A percentile compares a stretch with the other conserved stretches of the same genome.
Evolutionary conservation across 129 eudicot species (phyloP).

Genomic region (Tanacetum coccineum): DNA sequence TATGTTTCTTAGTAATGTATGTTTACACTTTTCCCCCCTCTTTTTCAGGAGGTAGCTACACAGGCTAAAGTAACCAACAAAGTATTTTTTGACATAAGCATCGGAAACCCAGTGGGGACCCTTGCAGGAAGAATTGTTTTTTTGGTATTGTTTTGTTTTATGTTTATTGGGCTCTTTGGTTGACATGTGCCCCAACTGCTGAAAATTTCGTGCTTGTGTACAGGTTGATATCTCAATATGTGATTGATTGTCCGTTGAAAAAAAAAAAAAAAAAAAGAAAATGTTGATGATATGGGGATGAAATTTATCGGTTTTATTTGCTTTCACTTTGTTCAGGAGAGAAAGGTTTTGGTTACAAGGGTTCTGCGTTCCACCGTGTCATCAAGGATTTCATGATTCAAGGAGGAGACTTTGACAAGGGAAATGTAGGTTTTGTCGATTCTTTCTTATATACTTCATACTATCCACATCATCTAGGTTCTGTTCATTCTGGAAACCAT

Average conservation of each 20-base stretch:
- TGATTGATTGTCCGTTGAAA: not conserved
- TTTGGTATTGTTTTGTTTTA: no score
- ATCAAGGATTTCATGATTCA: no score
- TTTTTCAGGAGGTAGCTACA: no score
- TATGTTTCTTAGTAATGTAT: no score
- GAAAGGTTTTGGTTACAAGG: no score
- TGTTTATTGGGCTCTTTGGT: conserved; percentile 91
- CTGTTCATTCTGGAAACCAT: conserved; percentile 1
- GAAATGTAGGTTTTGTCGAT: conserved; percentile 25
- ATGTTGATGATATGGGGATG: not conserved
- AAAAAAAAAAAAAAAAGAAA: no score
- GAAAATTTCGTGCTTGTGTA: conserved; percentile 97
- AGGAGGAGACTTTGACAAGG: no score
- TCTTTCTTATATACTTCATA: not conserved
- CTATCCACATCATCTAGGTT: not conserved
- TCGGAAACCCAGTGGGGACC: conserved; percentile 82
- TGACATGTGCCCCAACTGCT: conserved; percentile 81
- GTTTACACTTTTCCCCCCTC: no score
- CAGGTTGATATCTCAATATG: conserved; percentile 46
- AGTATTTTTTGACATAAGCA: no score
- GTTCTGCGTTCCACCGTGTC: no score
- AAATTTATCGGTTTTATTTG: conserved; percentile 11
- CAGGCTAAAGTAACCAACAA: no score
- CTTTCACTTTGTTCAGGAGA: conserved; percentile 6
- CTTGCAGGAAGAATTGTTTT: conserved; percentile 72